Base-by-base conservation (phyloP, 768 basidiomycete species). In the Floccularia luteovirens region DNA sequence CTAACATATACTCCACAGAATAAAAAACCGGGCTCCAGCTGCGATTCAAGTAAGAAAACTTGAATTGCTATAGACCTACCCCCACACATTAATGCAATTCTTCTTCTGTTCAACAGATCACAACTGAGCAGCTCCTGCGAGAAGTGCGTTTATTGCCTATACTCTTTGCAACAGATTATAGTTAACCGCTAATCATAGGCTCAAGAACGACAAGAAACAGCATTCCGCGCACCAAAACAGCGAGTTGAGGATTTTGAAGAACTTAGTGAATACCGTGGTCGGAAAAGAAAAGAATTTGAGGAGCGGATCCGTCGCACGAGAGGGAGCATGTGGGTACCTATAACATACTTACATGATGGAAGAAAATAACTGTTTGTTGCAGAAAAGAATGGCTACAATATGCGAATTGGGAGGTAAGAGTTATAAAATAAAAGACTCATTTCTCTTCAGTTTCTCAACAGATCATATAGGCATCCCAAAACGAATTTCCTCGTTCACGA, bases 241-340 rank as follows among this genome's bases (percentile, higher is more conserved):
- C 79, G 92, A 28, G 85, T 99, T 23, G 91, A 94, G 63, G 96
- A 99, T 62, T 88, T 91, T 51, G 96, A 99, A 78, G 73, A 84
- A 53, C 73, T 85, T 28, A 74, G 84, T 58, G 92, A 97, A 62
- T 94, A 93, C 55, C 81, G 88, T 39, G 90, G 90, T 8, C 65
- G 92, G 45, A 96, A 94, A 59, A 72, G 93, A 34, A 90, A 84
- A 50, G 92, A 97, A 59, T 97, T 91, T 44, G 92, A 97, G 64
- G 91, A 92, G 48, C 77, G 90, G 41, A 87, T 85, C 28, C 62
- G 82, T 46, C 72, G 85, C 49, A 89, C 82, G 12, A 69, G 86
- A 45, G 83, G 84, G 8, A 88, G 79, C 68, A 86, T 88, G 85
- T 82, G 46, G 39, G 82, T 65, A 5, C 17, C 24, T 40, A 34